These are phyloP conservation scores for Naematelia aurantialba DNA, from an alignment of 768 basidiomycete species.

Conservation along the genomic window DNA sequence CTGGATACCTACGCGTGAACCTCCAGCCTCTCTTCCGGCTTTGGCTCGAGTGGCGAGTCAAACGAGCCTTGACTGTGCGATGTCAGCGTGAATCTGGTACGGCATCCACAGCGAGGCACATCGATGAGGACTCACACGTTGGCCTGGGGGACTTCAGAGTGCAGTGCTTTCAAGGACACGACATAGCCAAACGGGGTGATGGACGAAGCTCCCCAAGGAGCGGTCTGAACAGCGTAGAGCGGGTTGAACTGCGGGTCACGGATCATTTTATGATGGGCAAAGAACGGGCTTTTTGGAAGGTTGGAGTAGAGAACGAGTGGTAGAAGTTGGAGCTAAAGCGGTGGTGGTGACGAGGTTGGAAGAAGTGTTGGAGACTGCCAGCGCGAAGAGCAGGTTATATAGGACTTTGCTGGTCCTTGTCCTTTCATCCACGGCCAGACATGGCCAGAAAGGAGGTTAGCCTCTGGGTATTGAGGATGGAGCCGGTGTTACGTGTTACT, in stretches of 20 bases:
- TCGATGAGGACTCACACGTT: neutral
- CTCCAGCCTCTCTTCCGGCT: neutral
- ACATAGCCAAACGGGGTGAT: neutral
- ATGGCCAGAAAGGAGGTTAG: no score
- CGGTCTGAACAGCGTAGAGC: neutral
- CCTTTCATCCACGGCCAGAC: no score
- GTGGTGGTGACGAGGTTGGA: no score
- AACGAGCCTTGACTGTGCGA: neutral
- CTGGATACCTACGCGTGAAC: neutral
- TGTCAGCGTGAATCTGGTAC: neutral
- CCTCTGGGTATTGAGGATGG: no score
- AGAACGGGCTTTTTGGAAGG: no score
- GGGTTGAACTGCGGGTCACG: neutral
- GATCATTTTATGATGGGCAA: neutral
- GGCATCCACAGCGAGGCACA: neutral
- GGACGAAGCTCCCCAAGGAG: neutral
- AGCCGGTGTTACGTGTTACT: no score
- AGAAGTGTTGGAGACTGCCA: no score
- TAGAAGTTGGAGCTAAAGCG: no score
- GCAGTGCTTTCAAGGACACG: neutral
- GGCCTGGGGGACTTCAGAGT: neutral
- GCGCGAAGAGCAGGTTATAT: no score
- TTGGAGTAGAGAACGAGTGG: neutral
- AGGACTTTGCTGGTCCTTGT: no score
- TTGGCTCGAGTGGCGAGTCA: neutral